These are phyloP conservation scores for Naganishia onofrii DNA, from an alignment of 768 basidiomycete genomes.

Conservation along the genomic window DNA sequence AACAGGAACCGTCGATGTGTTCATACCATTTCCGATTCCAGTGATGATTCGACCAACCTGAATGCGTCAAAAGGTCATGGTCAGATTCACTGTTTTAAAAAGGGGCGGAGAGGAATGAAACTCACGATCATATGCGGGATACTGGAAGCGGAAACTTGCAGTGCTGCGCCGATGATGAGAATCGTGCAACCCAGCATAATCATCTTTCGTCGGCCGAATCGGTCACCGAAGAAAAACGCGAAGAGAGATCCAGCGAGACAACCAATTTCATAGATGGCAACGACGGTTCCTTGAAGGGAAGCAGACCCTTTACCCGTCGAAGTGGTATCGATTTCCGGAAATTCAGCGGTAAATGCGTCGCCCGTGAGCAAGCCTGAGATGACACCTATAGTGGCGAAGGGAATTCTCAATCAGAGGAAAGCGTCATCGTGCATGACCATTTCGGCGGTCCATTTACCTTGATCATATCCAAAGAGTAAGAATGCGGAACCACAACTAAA, in stretches of 20 bases:
- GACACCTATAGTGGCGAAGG: conserved; percentile 35
- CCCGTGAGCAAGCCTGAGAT: conserved; percentile 50
- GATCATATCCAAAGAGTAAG: conserved; percentile 47
- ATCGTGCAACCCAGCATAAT: conserved; percentile 39
- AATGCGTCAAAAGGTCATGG: conserved; percentile 15
- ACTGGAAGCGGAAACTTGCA: conserved; percentile 37
- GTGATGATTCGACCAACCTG: conserved; percentile 44
- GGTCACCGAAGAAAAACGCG: conserved; percentile 37
- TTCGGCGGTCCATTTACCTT: conserved; percentile 23
- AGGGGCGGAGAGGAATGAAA: background rate
- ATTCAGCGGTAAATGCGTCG: conserved; percentile 46
- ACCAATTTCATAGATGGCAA: conserved; percentile 43
- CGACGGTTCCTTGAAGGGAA: conserved; percentile 38
- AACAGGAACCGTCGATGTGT: conserved; percentile 33
- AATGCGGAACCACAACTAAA: conserved; percentile 32
- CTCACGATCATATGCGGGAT: conserved; percentile 29
- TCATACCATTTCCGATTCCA: conserved; percentile 42
- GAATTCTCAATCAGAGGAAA: background rate
- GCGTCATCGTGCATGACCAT: background rate
- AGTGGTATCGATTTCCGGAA: conserved; percentile 43
- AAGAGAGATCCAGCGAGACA: conserved; percentile 39
- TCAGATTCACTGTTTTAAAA: background rate
- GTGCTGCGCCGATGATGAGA: conserved; percentile 34
- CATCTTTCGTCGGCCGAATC: conserved; percentile 33
- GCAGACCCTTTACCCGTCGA: conserved; percentile 32